These are phyloP conservation scores for Mycothermus thermophilus DNA, from an alignment of 495 filamentous ascomycete species.

Conservation along the genomic window DNA sequence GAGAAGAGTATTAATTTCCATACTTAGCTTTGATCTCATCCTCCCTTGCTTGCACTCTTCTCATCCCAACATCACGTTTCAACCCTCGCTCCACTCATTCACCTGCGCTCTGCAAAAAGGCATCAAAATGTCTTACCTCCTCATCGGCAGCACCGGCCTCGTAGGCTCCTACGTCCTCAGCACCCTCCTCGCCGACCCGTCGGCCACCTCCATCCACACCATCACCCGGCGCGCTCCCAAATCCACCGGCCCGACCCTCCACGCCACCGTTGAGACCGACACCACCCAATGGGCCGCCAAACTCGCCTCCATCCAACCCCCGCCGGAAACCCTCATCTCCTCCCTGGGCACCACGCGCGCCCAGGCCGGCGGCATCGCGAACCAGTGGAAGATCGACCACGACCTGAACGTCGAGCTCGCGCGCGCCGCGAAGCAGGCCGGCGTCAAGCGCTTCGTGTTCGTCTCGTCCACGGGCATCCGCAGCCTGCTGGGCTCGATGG, in stretches of 20 bases:
- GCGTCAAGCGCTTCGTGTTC: constrained; percentile 53
- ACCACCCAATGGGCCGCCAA: constrained; percentile 40
- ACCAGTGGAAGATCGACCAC: constrained; percentile 65
- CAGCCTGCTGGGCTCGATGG: constrained; percentile 15
- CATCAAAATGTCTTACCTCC: constrained; percentile 31
- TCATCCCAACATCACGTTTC: too few species aligned
- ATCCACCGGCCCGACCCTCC: constrained; percentile 34
- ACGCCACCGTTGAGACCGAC: constrained; percentile 33
- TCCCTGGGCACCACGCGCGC: constrained; percentile 53
- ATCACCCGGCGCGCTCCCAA: constrained; percentile 43
- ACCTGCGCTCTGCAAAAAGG: too few species aligned
- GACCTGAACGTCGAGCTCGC: constrained; percentile 60
- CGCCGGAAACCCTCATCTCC: constrained; percentile 48
- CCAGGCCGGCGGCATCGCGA: constrained; percentile 52
- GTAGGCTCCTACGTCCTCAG: constrained; percentile 43
- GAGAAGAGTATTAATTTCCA: too few species aligned
- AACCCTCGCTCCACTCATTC: too few species aligned
- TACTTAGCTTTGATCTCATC: too few species aligned
- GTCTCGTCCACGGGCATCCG: constrained; percentile 43
- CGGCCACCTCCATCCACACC: constrained; percentile 36
- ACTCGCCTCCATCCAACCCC: constrained; percentile 39
- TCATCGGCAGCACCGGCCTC: constrained; percentile 45
- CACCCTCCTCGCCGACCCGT: constrained; percentile 34
- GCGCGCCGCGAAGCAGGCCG: constrained; percentile 47
- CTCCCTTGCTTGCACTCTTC: too few species aligned